Percentiles rank a stretch among this genome's conserved stretches.
Evolutionary conservation across 2,329 filamentous ascomycete genomes (phyloP).

Genomic region (Ophioceras dolichostomum): DNA sequence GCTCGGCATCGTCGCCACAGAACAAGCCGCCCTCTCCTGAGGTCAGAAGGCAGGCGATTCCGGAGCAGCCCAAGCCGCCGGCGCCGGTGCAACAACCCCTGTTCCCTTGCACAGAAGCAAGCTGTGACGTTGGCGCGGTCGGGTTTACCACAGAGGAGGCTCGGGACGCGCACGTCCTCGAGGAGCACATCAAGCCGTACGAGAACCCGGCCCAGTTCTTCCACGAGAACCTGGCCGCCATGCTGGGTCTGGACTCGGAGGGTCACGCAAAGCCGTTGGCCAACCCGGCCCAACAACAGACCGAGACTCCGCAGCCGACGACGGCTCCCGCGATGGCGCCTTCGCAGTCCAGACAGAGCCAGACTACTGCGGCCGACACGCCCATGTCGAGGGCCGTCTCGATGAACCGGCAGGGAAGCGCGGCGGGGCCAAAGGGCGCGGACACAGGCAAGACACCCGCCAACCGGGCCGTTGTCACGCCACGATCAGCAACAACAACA

Average conservation of each 20-base stretch:
- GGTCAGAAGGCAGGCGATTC: conserved; percentile 20
- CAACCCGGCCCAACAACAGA: conserved; percentile 13
- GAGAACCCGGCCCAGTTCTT: conserved; percentile 42
- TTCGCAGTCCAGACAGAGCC: conserved; percentile 33
- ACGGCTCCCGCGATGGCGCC: conserved; percentile 23
- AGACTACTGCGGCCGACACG: conserved; percentile 27
- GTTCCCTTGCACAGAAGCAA: conserved; percentile 37
- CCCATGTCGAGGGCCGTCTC: conserved; percentile 38
- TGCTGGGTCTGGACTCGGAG: conserved; percentile 38
- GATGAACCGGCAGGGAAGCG: conserved; percentile 37
- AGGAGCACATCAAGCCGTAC: conserved; percentile 45
- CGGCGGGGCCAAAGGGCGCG: conserved; percentile 19
- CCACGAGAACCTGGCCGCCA: conserved; percentile 33
- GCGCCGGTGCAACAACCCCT: conserved; percentile 17
- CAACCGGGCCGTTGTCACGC: too few species aligned
- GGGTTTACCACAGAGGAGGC: conserved; percentile 44
- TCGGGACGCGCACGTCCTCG: conserved; percentile 38
- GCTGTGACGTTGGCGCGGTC: conserved; percentile 37
- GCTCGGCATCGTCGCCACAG: conserved; percentile 34
- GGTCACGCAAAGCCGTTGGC: conserved; percentile 26
- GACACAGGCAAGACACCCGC: too few species aligned
- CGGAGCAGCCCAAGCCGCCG: conserved; percentile 9
- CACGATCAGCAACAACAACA: too few species aligned
- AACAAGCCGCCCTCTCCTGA: conserved; percentile 37
- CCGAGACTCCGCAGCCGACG: conserved; percentile 8